These are phyloP conservation scores for Paramyrothecium sp. DNA, from an alignment of 2,329 filamentous ascomycete species.

Conservation along the genomic window DNA sequence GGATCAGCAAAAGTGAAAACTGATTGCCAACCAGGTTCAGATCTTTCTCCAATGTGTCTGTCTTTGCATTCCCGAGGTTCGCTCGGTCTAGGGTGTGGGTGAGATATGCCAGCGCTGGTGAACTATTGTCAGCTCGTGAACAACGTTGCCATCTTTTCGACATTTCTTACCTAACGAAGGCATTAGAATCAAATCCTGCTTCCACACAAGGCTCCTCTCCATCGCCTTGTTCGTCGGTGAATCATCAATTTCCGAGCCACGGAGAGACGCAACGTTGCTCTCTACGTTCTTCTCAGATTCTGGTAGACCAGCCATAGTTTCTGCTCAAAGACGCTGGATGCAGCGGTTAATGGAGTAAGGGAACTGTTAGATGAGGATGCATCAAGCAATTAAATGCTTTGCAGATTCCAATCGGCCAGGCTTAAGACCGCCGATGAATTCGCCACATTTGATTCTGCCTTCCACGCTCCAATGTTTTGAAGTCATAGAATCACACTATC, in stretches of 20 bases:
- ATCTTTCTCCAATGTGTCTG: constrained; percentile 2
- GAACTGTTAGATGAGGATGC: too few relatives aligned
- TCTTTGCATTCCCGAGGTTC: constrained; percentile 6
- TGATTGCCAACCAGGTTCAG: constrained; percentile 5
- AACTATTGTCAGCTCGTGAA: not conserved
- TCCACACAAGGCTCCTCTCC: not conserved
- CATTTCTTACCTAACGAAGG: too few relatives aligned
- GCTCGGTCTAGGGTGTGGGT: constrained; percentile 3
- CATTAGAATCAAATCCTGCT: not conserved
- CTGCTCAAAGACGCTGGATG: too few relatives aligned
- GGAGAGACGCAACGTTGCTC: not conserved
- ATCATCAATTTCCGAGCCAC: not conserved
- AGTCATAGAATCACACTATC: too few relatives aligned
- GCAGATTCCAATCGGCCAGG: too few relatives aligned
- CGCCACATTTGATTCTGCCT: too few relatives aligned
- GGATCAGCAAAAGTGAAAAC: constrained; percentile 22
- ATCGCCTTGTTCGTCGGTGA: not conserved
- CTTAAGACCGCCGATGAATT: too few relatives aligned
- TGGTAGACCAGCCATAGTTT: too few relatives aligned
- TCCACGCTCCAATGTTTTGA: too few relatives aligned
- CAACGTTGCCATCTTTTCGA: not conserved
- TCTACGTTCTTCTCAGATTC: not conserved
- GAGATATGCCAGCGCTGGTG: too few relatives aligned
- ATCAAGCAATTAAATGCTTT: too few relatives aligned
- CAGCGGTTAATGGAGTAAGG: too few relatives aligned